phyloP scores from a whole-genome alignment of 768 basidiomycete genomes.

The Cyclocybe aegerita region DNA sequence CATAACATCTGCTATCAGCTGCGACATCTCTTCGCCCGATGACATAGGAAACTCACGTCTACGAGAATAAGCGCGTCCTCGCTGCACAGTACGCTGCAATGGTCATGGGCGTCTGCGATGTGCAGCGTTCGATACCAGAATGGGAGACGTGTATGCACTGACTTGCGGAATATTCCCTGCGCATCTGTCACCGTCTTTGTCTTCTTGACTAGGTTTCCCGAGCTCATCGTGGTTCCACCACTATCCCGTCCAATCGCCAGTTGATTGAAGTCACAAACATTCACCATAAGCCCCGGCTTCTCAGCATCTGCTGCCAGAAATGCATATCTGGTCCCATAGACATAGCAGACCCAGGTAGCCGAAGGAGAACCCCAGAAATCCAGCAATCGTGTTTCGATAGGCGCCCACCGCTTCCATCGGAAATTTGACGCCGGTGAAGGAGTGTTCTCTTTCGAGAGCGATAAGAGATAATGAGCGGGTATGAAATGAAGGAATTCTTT shows the following conservation, averaged over 20 bases:
- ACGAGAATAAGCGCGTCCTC: conserved; percentile 58
- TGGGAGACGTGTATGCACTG: conserved; percentile 45
- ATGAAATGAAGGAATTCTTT: conserved; percentile 41
- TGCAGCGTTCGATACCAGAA: conserved; percentile 35
- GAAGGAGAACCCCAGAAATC: conserved; percentile 30
- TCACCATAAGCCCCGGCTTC: conserved; percentile 20
- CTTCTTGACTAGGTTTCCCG: not conserved
- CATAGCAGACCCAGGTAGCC: conserved; percentile 58
- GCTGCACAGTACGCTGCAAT: conserved; percentile 46
- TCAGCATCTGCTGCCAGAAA: conserved; percentile 14
- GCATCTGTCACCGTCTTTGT: conserved; percentile 19
- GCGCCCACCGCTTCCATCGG: conserved; percentile 54
- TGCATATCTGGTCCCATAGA: conserved; percentile 48
- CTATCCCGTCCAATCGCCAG: conserved; percentile 31
- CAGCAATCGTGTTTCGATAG: conserved; percentile 43
- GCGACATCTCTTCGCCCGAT: not conserved
- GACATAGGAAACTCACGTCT: conserved; percentile 33
- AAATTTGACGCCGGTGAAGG: conserved; percentile 19
- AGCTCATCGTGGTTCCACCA: conserved; percentile 2
- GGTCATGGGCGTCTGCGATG: conserved; percentile 21
- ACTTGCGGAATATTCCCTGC: conserved; percentile 36
- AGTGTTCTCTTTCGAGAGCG: conserved; percentile 9
- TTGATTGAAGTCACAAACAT: conserved; percentile 55
- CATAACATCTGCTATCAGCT: conserved; percentile 6
- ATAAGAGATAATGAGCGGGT: conserved; percentile 38